phyloP scores from a whole-genome alignment of 2,329 filamentous ascomycete genomes.

The Myrmaecium sp. region DNA sequence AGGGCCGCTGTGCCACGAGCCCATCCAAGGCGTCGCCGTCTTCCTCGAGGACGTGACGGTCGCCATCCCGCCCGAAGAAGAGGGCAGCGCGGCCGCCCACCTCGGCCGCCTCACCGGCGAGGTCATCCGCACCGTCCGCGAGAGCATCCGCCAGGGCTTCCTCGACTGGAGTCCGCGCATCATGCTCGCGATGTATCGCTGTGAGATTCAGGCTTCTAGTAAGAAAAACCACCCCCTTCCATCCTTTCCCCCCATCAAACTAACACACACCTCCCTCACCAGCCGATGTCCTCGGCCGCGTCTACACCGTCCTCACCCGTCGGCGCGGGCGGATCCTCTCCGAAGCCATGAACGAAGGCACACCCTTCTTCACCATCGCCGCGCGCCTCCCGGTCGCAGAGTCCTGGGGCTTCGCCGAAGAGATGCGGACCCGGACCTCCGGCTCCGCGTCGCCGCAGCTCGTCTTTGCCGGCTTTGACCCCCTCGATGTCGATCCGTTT shows the following conservation, averaged over 20 bases:
- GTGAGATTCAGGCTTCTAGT: constrained; percentile 91
- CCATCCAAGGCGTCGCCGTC: constrained; percentile 81
- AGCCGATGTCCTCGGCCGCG: constrained; percentile 84
- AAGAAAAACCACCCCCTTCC: too few relatives aligned
- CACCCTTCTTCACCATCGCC: constrained; percentile 88
- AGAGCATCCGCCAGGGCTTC: constrained; percentile 70
- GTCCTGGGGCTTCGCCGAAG: constrained; percentile 89
- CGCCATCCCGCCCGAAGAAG: constrained; percentile 32
- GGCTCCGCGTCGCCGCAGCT: constrained; percentile 86
- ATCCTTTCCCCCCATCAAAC: constrained; percentile 1
- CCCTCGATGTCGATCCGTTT: constrained; percentile 89
- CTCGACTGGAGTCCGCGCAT: constrained; percentile 93
- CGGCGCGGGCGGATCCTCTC: constrained; percentile 77
- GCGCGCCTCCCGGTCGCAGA: constrained; percentile 81
- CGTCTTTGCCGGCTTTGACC: constrained; percentile 81
- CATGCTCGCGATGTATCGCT: constrained; percentile 92
- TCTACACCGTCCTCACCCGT: constrained; percentile 95
- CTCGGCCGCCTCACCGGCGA: constrained; percentile 71
- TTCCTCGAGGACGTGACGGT: constrained; percentile 68
- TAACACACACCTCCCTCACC: constrained; percentile 7
- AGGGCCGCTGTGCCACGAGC: constrained; percentile 82
- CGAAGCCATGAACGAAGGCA: constrained; percentile 86
- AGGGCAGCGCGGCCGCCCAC: constrained; percentile 36
- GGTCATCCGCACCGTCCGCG: constrained; percentile 75
- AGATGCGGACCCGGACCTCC: constrained; percentile 86